phyloP scores from a whole-genome alignment of 2,329 filamentous ascomycete genomes.

The Ramularia collo-cygni region DNA sequence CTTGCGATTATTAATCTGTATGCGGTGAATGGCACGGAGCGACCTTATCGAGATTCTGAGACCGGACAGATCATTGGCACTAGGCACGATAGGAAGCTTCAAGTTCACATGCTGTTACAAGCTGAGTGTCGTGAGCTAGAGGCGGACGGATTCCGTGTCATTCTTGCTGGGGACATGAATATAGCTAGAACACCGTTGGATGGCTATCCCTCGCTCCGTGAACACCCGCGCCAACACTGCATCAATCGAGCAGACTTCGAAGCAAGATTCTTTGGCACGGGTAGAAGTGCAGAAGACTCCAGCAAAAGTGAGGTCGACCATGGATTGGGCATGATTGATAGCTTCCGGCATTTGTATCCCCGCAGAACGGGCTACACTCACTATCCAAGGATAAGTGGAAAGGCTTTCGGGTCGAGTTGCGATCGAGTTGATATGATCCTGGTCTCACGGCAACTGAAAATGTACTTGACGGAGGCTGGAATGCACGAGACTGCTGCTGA shows the following conservation, averaged over 20 bases:
- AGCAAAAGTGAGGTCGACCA: constrained; percentile 4
- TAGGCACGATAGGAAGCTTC: constrained; percentile 46
- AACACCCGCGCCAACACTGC: constrained; percentile 41
- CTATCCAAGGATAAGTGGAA: constrained; percentile 33
- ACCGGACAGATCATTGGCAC: constrained; percentile 40
- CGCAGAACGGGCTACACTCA: constrained; percentile 44
- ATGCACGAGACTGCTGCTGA: constrained; percentile 40
- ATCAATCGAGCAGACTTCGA: constrained; percentile 48
- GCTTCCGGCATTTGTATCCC: constrained; percentile 42
- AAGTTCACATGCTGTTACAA: constrained; percentile 42
- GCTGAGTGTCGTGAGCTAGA: constrained; percentile 40
- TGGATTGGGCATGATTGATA: constrained; percentile 37
- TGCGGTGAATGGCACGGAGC: constrained; percentile 44
- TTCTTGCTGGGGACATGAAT: constrained; percentile 50
- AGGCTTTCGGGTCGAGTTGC: constrained; percentile 44
- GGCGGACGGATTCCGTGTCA: constrained; percentile 35
- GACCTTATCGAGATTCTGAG: constrained; percentile 38
- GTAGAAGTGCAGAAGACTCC: no score
- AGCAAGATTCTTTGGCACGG: constrained; percentile 40
- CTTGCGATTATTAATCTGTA: constrained; percentile 48
- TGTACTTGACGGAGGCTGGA: constrained; percentile 31
- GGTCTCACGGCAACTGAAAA: constrained; percentile 35
- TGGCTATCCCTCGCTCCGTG: constrained; percentile 43
- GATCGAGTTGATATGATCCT: constrained; percentile 50
- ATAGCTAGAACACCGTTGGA: constrained; percentile 40